phyloP scores from a whole-genome alignment of 2,329 filamentous ascomycete genomes.

The Coleophoma eucalyptorum region DNA sequence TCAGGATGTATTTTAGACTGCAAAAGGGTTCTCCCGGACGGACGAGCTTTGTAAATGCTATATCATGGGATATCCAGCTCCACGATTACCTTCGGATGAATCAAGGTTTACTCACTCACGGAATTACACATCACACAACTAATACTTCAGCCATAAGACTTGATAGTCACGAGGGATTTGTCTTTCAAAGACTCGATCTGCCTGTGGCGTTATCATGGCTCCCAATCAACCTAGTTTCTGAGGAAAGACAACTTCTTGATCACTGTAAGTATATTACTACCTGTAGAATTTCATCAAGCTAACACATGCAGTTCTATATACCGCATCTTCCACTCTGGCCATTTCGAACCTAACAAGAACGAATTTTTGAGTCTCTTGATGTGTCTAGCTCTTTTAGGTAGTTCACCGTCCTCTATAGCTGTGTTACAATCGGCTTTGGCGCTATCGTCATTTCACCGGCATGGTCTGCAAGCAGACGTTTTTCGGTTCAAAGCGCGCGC shows the following conservation, averaged over 20 bases:
- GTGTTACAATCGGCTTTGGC: conserved; percentile 18
- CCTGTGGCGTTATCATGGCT: conserved; percentile 15
- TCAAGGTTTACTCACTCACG: conserved; percentile 16
- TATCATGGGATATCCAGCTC: conserved; percentile 19
- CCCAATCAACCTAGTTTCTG: conserved; percentile 11
- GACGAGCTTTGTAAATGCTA: conserved; percentile 19
- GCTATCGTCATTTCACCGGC: conserved; percentile 16
- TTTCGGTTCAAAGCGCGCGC: conserved; percentile 15
- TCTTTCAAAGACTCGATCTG: conserved; percentile 13
- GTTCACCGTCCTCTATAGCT: conserved; percentile 15
- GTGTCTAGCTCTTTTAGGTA: conserved; percentile 16
- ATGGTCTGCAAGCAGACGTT: conserved; percentile 16
- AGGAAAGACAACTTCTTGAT: conserved; percentile 17
- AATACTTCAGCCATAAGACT: conserved; percentile 14
- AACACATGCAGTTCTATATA: conserved; percentile 14
- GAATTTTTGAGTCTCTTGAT: conserved; percentile 16
- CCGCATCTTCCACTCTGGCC: conserved; percentile 13
- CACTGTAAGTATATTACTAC: conserved; percentile 12
- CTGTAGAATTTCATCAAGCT: conserved; percentile 9
- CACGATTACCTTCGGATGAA: conserved; percentile 17
- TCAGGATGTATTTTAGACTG: conserved; percentile 12
- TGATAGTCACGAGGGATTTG: conserved; percentile 11
- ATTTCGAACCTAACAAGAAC: conserved; percentile 17
- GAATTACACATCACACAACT: conserved; percentile 12
- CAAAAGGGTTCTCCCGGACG: conserved; percentile 13